These are phyloP conservation scores for Rhododendron molle DNA, from an alignment of 148 eudicot genomes.

Conservation along the genomic window DNA sequence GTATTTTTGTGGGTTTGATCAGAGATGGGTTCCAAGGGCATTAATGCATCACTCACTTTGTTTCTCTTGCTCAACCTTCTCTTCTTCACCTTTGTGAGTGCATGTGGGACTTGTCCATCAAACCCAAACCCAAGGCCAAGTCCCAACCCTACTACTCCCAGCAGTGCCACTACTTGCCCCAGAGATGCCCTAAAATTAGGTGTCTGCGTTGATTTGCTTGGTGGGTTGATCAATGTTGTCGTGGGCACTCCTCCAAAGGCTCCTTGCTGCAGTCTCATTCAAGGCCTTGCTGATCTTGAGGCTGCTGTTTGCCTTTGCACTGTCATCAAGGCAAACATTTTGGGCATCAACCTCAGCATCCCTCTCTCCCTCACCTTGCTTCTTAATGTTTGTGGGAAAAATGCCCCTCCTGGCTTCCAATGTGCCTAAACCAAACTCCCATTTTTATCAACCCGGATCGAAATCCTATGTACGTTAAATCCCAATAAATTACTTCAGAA, in stretches of 20 bases:
- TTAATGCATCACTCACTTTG: constrained; percentile 23
- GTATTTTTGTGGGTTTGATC: not conserved
- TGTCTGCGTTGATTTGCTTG: constrained; percentile 47
- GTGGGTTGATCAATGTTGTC: constrained; percentile 21
- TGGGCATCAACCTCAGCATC: constrained; percentile 8
- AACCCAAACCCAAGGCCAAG: constrained; percentile 8
- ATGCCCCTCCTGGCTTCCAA: not conserved
- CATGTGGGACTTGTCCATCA: constrained; percentile 14
- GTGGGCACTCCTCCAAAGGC: constrained; percentile 36
- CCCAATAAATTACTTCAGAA: not conserved
- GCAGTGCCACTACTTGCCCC: constrained; percentile 33
- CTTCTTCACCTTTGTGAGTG: constrained; percentile 32
- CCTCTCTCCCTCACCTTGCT: not conserved
- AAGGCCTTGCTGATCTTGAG: constrained; percentile 7
- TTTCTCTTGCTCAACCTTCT: constrained; percentile 37
- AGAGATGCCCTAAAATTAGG: constrained; percentile 49
- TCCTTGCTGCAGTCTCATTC: constrained; percentile 7
- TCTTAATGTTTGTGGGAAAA: not conserved
- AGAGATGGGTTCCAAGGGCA: not conserved
- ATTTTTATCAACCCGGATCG: not conserved
- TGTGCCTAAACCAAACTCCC: not conserved
- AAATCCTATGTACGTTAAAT: not conserved
- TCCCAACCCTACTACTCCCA: not conserved
- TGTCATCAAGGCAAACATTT: not conserved
- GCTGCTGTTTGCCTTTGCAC: constrained; percentile 2